phyloP scores from a whole-genome alignment of 768 basidiomycete species.

The Tricholoma matsutake region DNA sequence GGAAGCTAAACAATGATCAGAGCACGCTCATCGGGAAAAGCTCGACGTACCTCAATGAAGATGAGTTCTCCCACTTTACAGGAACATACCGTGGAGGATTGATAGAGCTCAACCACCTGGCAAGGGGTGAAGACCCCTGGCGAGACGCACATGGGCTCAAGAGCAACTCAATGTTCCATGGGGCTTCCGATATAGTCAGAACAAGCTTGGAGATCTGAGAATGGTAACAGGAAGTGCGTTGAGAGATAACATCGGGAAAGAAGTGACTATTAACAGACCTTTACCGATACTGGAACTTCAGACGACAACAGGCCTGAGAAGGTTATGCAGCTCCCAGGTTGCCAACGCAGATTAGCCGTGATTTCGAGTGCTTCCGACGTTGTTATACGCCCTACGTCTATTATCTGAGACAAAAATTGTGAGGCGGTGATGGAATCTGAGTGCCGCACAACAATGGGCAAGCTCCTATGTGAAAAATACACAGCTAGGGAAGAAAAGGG shows the following conservation, averaged over 20 bases:
- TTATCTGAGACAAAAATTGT: conserved; percentile 31
- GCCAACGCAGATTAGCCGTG: conserved; percentile 56
- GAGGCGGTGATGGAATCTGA: conserved; percentile 13
- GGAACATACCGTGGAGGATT: conserved; percentile 53
- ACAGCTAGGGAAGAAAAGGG: conserved; percentile 61
- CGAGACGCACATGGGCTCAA: conserved; percentile 41
- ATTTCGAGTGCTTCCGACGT: conserved; percentile 21
- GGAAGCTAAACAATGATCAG: conserved; percentile 42
- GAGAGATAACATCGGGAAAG: conserved; percentile 1
- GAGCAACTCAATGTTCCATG: conserved; percentile 67
- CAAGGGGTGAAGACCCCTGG: conserved; percentile 27
- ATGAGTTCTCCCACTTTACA: conserved; percentile 43
- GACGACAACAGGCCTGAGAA: conserved; percentile 60
- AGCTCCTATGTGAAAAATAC: conserved; percentile 46
- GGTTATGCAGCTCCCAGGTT: conserved; percentile 47
- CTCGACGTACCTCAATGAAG: conserved; percentile 45
- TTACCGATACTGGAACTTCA: conserved; percentile 45
- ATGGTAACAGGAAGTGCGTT: neutral
- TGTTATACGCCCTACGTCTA: conserved; percentile 45
- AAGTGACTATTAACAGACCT: conserved; percentile 37
- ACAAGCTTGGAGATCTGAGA: conserved; percentile 43
- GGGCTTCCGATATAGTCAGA: conserved; percentile 52
- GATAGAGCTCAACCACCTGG: conserved; percentile 58
- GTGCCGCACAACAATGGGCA: conserved; percentile 54
- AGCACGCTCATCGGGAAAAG: neutral